Conservation (phyloP, 352 stramenopile genomes). For the Globisporangium paddicum region DNA sequence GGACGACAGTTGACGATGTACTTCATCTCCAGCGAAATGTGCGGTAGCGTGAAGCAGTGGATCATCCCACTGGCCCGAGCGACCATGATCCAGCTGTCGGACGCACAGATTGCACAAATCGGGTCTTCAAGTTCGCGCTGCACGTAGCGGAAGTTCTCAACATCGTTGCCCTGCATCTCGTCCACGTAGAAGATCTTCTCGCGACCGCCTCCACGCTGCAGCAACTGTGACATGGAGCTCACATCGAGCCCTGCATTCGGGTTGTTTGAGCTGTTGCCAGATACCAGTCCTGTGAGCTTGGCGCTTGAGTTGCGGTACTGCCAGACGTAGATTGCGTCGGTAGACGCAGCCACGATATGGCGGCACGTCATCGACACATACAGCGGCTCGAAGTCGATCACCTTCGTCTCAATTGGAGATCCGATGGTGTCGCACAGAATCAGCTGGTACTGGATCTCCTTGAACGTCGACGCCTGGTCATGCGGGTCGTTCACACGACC, state of each 20-base stretch:
- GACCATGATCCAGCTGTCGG: constrained; percentile 81
- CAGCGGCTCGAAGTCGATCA: constrained; percentile 80
- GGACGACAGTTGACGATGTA: constrained; percentile 80
- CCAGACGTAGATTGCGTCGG: constrained; percentile 90
- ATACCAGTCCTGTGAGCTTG: constrained; percentile 67
- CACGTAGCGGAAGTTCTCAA: constrained; percentile 69
- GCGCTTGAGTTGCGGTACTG: constrained; percentile 88
- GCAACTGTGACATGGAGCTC: constrained; percentile 55
- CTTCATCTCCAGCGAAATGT: constrained; percentile 91
- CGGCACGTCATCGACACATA: constrained; percentile 86
- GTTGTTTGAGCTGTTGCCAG: constrained; percentile 20
- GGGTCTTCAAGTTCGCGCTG: constrained; percentile 70
- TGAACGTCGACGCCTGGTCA: constrained; percentile 23
- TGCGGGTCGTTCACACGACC: constrained; percentile 5
- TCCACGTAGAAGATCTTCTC: constrained; percentile 92
- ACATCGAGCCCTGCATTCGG: constrained; percentile 43
- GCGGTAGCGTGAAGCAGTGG: constrained; percentile 88
- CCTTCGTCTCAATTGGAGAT: constrained; percentile 79
- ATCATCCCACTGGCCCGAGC: constrained; percentile 79
- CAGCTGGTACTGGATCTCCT: constrained; percentile 77
- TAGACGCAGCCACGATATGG: constrained; percentile 76
- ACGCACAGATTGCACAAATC: constrained; percentile 85
- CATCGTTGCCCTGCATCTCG: constrained; percentile 68
- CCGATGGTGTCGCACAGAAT: constrained; percentile 86
- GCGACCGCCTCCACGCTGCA: constrained; percentile 58